Percentiles rank a stretch among this genome's conserved stretches.
Evolutionary conservation across 345 rosid species (phyloP).

Genomic region (Pelargonium nanum): DNA sequence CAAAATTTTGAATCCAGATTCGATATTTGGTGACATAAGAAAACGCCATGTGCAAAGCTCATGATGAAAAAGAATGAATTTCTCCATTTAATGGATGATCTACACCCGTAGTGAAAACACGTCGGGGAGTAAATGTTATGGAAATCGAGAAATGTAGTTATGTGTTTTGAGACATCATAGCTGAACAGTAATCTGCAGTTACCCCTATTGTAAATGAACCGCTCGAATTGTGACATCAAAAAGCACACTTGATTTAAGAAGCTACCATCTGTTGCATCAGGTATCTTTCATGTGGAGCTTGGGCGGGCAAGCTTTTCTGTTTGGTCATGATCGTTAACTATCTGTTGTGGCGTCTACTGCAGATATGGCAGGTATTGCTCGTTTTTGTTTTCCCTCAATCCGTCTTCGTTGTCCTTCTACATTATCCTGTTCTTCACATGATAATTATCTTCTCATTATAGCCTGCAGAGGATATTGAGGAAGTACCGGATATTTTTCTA

Average conservation of each 20-base stretch:
- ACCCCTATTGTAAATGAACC: too few relatives aligned
- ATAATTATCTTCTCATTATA: conserved; percentile 14
- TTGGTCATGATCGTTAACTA: conserved; percentile 84
- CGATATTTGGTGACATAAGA: too few relatives aligned
- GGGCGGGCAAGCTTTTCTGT: conserved; percentile 93
- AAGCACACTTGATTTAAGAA: background rate
- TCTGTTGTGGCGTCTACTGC: conserved; percentile 61
- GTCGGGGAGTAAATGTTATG: too few relatives aligned
- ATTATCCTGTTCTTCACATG: background rate
- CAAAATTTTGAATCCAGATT: too few relatives aligned
- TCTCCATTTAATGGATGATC: too few relatives aligned
- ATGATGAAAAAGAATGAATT: too few relatives aligned
- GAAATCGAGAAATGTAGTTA: too few relatives aligned
- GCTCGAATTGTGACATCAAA: background rate
- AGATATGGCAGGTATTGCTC: conserved; percentile 44
- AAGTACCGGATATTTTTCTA: conserved; percentile 41
- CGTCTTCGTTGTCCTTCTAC: background rate
- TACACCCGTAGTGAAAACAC: too few relatives aligned
- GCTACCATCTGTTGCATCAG: conserved; percentile 16
- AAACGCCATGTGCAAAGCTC: too few relatives aligned
- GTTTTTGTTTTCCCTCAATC: background rate
- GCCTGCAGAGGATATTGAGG: conserved; percentile 72
- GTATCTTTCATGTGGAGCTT: conserved; percentile 82
- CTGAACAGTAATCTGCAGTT: too few relatives aligned
- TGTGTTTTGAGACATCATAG: too few relatives aligned